phyloP scores from a whole-genome alignment of 192 early-diverging fungal species.

The Coemansia sp. region DNA sequence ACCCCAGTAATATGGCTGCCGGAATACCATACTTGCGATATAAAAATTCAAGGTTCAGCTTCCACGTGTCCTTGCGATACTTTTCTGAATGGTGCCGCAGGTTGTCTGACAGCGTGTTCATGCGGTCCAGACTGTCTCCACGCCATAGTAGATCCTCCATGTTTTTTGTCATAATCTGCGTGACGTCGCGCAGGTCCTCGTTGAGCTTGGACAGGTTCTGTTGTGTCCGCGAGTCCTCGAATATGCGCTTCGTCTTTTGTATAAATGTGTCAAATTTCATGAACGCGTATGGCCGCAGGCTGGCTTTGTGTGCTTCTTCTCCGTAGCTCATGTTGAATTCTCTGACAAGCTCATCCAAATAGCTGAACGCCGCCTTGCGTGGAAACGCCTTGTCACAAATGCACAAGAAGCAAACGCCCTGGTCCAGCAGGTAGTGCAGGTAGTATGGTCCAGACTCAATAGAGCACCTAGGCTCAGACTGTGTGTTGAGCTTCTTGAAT shows the following conservation, averaged over 20 bases:
- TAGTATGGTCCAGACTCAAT: conserved; percentile 88
- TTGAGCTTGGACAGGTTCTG: conserved; percentile 89
- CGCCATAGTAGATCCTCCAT: conserved; percentile 94
- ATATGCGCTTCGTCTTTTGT: conserved; percentile 95
- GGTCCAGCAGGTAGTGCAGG: conserved; percentile 94
- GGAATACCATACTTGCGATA: conserved; percentile 95
- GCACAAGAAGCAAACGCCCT: conserved; percentile 90
- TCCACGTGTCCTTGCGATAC: conserved; percentile 83
- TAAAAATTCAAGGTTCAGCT: conserved; percentile 84
- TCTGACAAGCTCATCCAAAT: conserved; percentile 90
- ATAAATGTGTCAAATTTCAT: conserved; percentile 98
- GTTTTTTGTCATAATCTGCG: conserved; percentile 97
- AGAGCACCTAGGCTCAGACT: conserved; percentile 89
- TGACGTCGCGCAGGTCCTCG: conserved; percentile 94
- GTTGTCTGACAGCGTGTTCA: conserved; percentile 65
- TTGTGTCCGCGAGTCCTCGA: conserved; percentile 92
- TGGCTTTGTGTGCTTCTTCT: conserved; percentile 77
- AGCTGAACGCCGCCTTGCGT: conserved; percentile 89
- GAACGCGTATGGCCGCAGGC: conserved; percentile 93
- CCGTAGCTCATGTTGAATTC: conserved; percentile 95
- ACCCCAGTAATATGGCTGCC: conserved; percentile 70
- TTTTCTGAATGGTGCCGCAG: conserved; percentile 73
- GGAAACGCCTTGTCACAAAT: conserved; percentile 94
- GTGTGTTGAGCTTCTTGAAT: conserved; percentile 80
- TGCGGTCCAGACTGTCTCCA: conserved; percentile 79